Conservation (phyloP, 371 early-diverging fungal species). For the Conidiobolus incongruus region DNA sequence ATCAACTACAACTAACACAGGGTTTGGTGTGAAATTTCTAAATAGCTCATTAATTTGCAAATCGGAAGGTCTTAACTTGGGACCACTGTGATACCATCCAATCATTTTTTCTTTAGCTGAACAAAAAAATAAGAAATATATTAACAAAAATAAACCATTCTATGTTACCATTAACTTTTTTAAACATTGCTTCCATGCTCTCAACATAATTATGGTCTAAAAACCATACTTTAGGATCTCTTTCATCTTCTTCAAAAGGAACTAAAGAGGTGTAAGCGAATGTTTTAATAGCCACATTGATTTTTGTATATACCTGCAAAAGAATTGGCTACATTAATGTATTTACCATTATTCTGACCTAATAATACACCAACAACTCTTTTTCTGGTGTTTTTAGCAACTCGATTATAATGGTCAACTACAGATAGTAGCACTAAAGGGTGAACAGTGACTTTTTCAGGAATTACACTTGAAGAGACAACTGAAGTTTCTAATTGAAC, state of each 20-base stretch:
- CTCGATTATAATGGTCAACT: slow-evolving; percentile 98
- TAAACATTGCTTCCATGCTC: slow-evolving; percentile 98
- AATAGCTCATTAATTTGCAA: slow-evolving; percentile 96
- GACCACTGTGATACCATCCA: slow-evolving; percentile 99
- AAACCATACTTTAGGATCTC: slow-evolving; percentile 94
- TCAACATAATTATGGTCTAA: slow-evolving; percentile 98
- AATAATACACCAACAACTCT: slow-evolving; percentile 98
- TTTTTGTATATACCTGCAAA: slow-evolving; percentile 65
- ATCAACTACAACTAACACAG: slow-evolving; percentile 86
- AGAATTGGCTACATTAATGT: slow-evolving; percentile 92
- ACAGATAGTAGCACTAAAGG: slow-evolving; percentile 97
- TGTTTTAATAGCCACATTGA: not conserved
- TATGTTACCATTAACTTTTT: slow-evolving; percentile 87
- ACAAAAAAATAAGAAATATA: not conserved
- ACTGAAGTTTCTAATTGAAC: too few relatives aligned
- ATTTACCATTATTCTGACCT: slow-evolving; percentile 75
- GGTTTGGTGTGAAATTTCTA: slow-evolving; percentile 82
- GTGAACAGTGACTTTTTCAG: slow-evolving; percentile 61
- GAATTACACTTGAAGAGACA: too few relatives aligned
- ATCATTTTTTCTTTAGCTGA: slow-evolving; percentile 91
- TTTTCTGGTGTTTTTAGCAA: slow-evolving; percentile 84
- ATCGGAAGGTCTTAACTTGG: slow-evolving; percentile 92
- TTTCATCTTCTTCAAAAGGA: slow-evolving; percentile 98
- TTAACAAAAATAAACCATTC: not conserved
- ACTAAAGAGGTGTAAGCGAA: slow-evolving; percentile 23